Percentiles rank a stretch among this genome's conserved stretches.
These are phyloP conservation scores for Neopestalotiopsis sp. DNA, from an alignment of 2,329 filamentous ascomycete species.

Conservation along the genomic window DNA sequence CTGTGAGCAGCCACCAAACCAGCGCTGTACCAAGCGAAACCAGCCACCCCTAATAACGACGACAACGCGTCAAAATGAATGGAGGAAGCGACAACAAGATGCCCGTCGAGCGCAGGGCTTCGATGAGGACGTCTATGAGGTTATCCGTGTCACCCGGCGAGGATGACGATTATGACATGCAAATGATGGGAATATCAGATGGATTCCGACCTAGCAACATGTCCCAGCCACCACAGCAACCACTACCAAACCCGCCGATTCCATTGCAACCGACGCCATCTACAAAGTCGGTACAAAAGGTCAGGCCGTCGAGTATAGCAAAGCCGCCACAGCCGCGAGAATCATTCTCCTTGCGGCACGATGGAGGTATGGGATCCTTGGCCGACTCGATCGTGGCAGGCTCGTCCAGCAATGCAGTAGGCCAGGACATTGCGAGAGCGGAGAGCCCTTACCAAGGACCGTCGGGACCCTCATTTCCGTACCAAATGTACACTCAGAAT, in stretches of 20 bases:
- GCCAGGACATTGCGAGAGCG: conserved; percentile 31
- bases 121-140: conserved; percentile 47
- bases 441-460: conserved; percentile 74
- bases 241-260: conserved; percentile 24
- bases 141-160: conserved; percentile 39
- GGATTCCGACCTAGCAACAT: conserved; percentile 36
- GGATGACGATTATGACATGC: conserved; percentile 55
- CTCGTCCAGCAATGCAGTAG: conserved; percentile 39
- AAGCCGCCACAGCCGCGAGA: conserved; percentile 57
- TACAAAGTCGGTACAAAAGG: conserved; percentile 26
- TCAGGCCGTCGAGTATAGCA: conserved; percentile 58
- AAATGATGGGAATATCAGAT: conserved; percentile 53
- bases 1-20: conserved; percentile 18
- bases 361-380: conserved; percentile 46
- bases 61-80: conserved; percentile 43
- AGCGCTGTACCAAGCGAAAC: neutral
- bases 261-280: conserved; percentile 28
- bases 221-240: conserved; percentile 24
- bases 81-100: conserved; percentile 40
- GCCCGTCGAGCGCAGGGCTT: conserved; percentile 47
- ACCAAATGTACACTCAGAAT: conserved; percentile 82
- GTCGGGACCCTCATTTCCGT: conserved; percentile 80
- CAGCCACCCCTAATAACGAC: conserved; percentile 11
- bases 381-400: conserved; percentile 27
- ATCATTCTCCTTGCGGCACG: conserved; percentile 56